A percentile compares a stretch with the other conserved stretches of the same genome.
Evolutionary conservation across 2,329 filamentous ascomycete genomes (phyloP).

Genomic region (Orbilia ellipsospora): DNA sequence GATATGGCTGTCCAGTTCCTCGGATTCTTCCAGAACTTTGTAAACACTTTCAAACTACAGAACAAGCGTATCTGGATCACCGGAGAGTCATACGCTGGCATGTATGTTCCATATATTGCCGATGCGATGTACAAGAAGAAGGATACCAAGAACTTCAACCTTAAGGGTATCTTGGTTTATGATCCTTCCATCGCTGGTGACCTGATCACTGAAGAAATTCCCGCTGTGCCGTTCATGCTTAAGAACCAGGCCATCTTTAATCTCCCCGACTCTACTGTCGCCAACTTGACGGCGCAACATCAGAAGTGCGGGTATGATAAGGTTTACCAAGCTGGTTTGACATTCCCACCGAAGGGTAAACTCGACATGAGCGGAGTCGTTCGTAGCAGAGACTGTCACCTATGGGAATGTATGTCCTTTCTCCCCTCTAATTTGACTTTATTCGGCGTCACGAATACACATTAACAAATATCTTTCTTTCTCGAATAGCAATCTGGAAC

Average conservation of each 20-base stretch:
- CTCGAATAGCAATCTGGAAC: slow-evolving; percentile 64
- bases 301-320: slow-evolving; percentile 72
- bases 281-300: slow-evolving; percentile 67
- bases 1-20: slow-evolving; percentile 77
- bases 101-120: slow-evolving; percentile 66
- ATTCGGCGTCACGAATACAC: too few relatives aligned
- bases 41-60: slow-evolving; percentile 75
- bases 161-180: slow-evolving; percentile 77
- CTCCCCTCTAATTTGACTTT: too few relatives aligned
- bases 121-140: slow-evolving; percentile 68
- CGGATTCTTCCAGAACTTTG: slow-evolving; percentile 82
- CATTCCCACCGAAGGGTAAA: slow-evolving; percentile 74
- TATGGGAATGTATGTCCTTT: slow-evolving; percentile 21
- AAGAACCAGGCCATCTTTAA: slow-evolving; percentile 71
- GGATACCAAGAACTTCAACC: slow-evolving; percentile 74
- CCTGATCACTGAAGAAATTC: slow-evolving; percentile 64
- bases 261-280: slow-evolving; percentile 71
- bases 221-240: slow-evolving; percentile 71
- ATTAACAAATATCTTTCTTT: background rate
- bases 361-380: slow-evolving; percentile 65
- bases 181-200: slow-evolving; percentile 72
- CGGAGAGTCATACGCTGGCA: slow-evolving; percentile 77
- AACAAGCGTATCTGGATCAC: slow-evolving; percentile 77
- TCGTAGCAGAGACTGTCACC: background rate
- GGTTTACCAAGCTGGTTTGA: slow-evolving; percentile 71